These are phyloP conservation scores for Graphium sp. DNA, from an alignment of 2,329 filamentous ascomycete genomes.

Conservation along the genomic window DNA sequence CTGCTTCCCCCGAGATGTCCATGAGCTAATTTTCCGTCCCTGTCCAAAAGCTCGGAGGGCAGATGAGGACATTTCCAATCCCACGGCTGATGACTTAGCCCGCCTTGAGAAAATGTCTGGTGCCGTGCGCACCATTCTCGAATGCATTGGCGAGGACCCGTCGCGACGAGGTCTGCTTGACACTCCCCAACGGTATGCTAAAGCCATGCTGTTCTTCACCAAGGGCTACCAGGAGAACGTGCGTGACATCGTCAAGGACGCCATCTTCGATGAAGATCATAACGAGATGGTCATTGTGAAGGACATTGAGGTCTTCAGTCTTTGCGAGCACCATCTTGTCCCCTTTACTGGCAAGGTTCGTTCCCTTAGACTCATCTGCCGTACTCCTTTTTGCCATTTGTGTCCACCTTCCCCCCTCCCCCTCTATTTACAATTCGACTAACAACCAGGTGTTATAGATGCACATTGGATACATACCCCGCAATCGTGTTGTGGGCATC, in stretches of 20 bases:
- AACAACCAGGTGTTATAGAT: constrained; percentile 39
- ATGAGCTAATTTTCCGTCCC: too few relatives aligned
- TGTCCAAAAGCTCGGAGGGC: too few relatives aligned
- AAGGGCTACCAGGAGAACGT: constrained; percentile 95
- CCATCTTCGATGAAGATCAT: constrained; percentile 92
- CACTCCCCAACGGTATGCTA: constrained; percentile 76
- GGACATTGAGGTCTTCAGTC: constrained; percentile 85
- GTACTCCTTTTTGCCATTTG: background rate
- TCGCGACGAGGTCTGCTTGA: constrained; percentile 46
- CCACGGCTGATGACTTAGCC: constrained; percentile 27
- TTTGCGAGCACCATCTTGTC: constrained; percentile 95
- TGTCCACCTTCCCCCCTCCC: background rate
- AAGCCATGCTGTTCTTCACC: constrained; percentile 90
- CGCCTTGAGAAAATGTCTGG: constrained; percentile 41
- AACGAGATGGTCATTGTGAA: constrained; percentile 97
- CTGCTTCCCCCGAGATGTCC: too few relatives aligned
- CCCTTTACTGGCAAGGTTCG: constrained; percentile 85
- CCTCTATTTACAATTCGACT: constrained; percentile 1
- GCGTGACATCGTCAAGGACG: constrained; percentile 76
- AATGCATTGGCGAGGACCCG: constrained; percentile 53
- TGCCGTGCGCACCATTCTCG: constrained; percentile 48
- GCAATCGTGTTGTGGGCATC: constrained; percentile 78
- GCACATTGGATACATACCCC: constrained; percentile 97
- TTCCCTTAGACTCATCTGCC: background rate
- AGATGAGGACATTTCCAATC: constrained; percentile 7